Conservation (phyloP, 108 stramenopile species). For the Cyclotella cryptica region DNA sequence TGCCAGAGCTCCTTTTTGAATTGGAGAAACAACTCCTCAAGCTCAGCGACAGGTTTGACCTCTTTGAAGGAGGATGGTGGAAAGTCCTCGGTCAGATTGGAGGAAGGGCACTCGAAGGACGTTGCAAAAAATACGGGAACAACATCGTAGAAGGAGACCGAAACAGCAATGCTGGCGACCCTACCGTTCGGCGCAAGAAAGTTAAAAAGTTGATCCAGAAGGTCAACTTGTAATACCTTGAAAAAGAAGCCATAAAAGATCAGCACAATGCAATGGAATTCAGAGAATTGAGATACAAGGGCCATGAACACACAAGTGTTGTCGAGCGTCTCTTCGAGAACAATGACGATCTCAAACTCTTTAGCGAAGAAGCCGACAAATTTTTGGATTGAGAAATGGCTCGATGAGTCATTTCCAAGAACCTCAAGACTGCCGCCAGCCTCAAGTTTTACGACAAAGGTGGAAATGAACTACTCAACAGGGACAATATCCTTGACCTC, state of each 20-base stretch:
- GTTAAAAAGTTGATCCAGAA: background rate
- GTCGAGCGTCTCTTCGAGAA: background rate
- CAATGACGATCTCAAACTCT: conserved; percentile 5
- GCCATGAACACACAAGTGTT: background rate
- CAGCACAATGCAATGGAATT: conserved; percentile 15
- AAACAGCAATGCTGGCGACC: background rate
- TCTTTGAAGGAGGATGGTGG: too few species aligned
- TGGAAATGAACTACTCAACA: conserved; percentile 5
- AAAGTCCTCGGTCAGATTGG: background rate
- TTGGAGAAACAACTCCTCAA: background rate
- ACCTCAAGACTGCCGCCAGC: background rate
- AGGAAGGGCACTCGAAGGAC: background rate
- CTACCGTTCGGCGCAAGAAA: background rate
- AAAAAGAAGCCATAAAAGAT: conserved; percentile 2
- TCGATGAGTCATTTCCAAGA: too few species aligned
- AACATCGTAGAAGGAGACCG: background rate
- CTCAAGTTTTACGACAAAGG: background rate
- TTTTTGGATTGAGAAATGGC: too few species aligned
- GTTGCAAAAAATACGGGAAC: background rate
- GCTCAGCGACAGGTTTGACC: background rate
- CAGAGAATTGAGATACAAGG: background rate
- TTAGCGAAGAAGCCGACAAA: background rate
- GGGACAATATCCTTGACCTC: conserved; percentile 6
- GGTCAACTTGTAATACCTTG: background rate
- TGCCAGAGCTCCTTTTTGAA: background rate